Base-by-base conservation (phyloP, 257 asterid species). In the Solanum virginianum region DNA sequence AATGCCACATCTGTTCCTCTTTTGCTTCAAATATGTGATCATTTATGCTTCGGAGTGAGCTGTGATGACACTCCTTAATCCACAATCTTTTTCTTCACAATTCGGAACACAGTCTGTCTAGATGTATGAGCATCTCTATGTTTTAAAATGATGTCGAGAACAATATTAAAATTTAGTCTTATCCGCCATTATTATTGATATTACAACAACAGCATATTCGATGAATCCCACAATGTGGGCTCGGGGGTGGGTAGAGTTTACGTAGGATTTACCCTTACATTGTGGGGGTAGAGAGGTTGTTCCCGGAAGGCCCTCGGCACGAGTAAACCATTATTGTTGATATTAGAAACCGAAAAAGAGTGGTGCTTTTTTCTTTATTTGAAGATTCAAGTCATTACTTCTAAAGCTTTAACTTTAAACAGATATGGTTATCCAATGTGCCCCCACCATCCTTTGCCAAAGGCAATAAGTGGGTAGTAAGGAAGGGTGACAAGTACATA, bases 381-480 rank as follows among this genome's bases (percentile, higher is more conserved):
- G 43, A 49, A 51, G 15, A 77, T 24, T 75, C 60, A 24, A 49
- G 82, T 9, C 62, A 51, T 77, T 75, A 24, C 24, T 22, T 49
- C 10, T 75, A 75, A 45, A 49, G 10, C 62, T 49, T 3, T 26
- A 51, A 54, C 45, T 83, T 68, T 29, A 14, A 63, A 89, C 90
- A 90, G 96, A 89, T 91, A 81, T 91, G 95, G 96, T 89, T 88
- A 16, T 85, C 89, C 70, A 91, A 93, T 72, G 86, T 92, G 62
- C 91, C 91, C 72, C 85, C 11, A 29, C 60, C 91, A 4, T 63
- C 32, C 71, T 82, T 86, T 84, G 87, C 85, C 29, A 87, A 85
- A 83, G 89, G 86, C 14, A 86, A 62, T 45, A 86, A 74, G 16
- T 72, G 79, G 87, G 80, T 92, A 45, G 22, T 86, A 39, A 91